Conservation (phyloP, 352 stramenopile species). For the Globisporangium cylindrosporum region DNA sequence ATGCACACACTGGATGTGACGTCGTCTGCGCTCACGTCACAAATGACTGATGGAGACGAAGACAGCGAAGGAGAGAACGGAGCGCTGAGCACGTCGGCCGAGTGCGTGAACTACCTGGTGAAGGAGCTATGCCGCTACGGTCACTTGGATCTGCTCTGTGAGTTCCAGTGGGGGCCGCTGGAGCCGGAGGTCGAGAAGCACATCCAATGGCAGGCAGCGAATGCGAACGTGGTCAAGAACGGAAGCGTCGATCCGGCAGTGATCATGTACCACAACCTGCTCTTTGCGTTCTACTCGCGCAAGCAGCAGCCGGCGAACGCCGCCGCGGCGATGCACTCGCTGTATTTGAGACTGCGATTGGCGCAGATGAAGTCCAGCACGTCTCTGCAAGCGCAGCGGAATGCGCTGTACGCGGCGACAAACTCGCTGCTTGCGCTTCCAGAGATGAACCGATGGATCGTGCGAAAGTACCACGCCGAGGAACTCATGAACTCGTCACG, state of each 20-base stretch:
- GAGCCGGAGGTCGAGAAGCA: constrained; percentile 67
- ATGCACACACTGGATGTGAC: constrained; percentile 61
- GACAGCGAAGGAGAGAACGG: constrained; percentile 9
- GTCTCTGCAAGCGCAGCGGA: constrained; percentile 55
- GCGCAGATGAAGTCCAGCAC: constrained; percentile 32
- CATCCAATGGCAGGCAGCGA: constrained; percentile 69
- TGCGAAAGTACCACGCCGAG: constrained; percentile 68
- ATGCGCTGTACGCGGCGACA: constrained; percentile 49
- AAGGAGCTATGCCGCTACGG: constrained; percentile 70
- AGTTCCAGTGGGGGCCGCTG: constrained; percentile 64
- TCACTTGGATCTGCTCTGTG: constrained; percentile 64
- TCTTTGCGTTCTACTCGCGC: constrained; percentile 68
- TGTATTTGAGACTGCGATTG: constrained; percentile 49
- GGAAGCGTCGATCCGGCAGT: constrained; percentile 38
- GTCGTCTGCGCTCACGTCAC: constrained; percentile 16
- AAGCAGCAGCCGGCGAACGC: constrained; percentile 65
- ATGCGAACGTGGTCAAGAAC: constrained; percentile 48
- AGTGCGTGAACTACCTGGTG: constrained; percentile 72
- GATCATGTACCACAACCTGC: constrained; percentile 59
- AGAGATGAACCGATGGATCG: constrained; percentile 54
- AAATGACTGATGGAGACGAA: constrained; percentile 10
- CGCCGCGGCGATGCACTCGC: constrained; percentile 52
- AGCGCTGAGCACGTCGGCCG: constrained; percentile 38
- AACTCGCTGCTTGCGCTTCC: constrained; percentile 43
- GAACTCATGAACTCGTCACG: constrained; percentile 29